Base-by-base conservation (phyloP, 2,329 filamentous ascomycete genomes). In the Colletotrichum falcatum region DNA sequence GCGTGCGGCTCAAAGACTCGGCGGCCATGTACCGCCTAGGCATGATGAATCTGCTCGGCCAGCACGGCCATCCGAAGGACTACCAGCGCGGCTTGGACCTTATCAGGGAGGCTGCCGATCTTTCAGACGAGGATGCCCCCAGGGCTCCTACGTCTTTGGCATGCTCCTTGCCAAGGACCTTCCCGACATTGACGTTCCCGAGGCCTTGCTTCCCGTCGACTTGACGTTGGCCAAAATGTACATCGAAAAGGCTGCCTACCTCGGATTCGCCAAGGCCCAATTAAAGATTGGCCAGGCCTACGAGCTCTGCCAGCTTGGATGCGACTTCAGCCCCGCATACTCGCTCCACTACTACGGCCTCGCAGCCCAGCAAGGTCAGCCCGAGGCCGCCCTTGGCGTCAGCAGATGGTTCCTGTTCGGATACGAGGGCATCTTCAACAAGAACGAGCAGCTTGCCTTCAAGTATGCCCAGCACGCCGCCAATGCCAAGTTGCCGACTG, bases 331-430 rank as follows among this genome's bases (percentile, higher is more conserved):
- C 76, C 95, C 96, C 1, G 92, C 94, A 0, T 88, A 97, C 68
- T 98, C 95, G 1, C 83, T 99, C 64, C 96, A 99, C 79, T 99
- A 99, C 83, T 98, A 98, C 77, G 94, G 94, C 46, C 87, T 99
- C 39, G 95, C 96, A 28, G 93, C 96, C 16, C 91, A 93, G 74
- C 96, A 98, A 82, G 95, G 95, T 23, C 94, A 98, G 76, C 87
- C 94, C 0, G 96, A 99, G 79, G 96, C 95, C 0, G 94, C 97
- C 71, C 92, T 99, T 82, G 94, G 95, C 35, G 94, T 99, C 72
- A 98, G 95, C 81, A 96, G 97, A 81, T 99, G 96, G 96, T 99
- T 98, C 78, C 86, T 99, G 35, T 98, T 97, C 77, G 96, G 96
- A 3, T 95, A 96, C 74, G 95, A 98, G 74, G 92, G 92, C 28